phyloP scores from a whole-genome alignment of 2,329 filamentous ascomycete genomes.

The Aspergillus bombycis region DNA sequence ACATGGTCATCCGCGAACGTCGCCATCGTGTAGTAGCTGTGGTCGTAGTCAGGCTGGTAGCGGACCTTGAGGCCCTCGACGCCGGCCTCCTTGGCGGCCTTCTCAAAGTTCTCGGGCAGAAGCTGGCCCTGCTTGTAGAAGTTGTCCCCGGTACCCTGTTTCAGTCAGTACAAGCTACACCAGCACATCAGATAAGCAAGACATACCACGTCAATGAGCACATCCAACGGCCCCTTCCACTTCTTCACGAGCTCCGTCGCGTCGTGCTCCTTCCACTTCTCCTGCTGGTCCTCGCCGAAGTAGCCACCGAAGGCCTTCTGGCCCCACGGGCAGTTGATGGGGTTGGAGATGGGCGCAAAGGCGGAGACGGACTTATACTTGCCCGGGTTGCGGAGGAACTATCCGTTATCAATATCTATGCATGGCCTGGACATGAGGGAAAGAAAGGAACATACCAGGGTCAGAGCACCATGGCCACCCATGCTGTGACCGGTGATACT shows the following conservation, averaged over 20 bases:
- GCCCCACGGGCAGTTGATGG: conserved; percentile 84
- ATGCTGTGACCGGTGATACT: conserved; percentile 94
- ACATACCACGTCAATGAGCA: conserved; percentile 84
- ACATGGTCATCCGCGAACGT: conserved; percentile 89
- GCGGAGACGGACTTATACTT: conserved; percentile 87
- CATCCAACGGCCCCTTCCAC: conserved; percentile 73
- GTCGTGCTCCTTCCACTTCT: conserved; percentile 86
- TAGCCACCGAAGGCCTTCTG: conserved; percentile 94
- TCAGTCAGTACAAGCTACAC: not conserved
- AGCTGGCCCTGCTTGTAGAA: conserved; percentile 96
- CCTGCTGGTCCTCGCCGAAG: conserved; percentile 70
- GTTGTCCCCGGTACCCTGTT: conserved; percentile 84
- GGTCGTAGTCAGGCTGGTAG: conserved; percentile 91
- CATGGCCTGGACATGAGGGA: not conserved
- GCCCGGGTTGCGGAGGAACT: conserved; percentile 88
- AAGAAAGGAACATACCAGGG: conserved; percentile 56
- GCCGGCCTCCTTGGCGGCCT: conserved; percentile 75
- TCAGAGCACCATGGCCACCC: conserved; percentile 95
- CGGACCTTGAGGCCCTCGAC: conserved; percentile 73
- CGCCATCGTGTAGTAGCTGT: conserved; percentile 97
- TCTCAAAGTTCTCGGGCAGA: conserved; percentile 87
- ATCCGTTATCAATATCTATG: conserved; percentile 10
- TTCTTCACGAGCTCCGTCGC: conserved; percentile 83
- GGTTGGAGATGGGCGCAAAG: conserved; percentile 89
- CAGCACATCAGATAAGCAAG: not conserved